These are phyloP conservation scores for Neopestalotiopsis clavispora DNA, from an alignment of 2,329 filamentous ascomycete genomes.

Conservation along the genomic window DNA sequence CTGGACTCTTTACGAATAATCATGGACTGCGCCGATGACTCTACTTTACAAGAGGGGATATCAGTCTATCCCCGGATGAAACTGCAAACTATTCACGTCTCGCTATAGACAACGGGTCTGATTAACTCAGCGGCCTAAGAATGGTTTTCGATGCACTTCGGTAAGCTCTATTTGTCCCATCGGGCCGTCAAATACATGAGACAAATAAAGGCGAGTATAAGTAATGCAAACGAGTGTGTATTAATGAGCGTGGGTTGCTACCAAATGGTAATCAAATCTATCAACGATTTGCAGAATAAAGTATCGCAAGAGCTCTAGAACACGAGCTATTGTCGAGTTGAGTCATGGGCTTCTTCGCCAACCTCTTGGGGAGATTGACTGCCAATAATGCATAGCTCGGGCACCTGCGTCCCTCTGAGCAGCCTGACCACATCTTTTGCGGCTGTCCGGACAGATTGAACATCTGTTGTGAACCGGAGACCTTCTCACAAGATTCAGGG, in stretches of 20 bases:
- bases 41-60: too few relatives aligned
- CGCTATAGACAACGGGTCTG: too few relatives aligned
- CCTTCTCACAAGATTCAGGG: neutral
- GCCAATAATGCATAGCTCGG: neutral
- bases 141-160: too few relatives aligned
- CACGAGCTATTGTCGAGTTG: conserved; percentile 3
- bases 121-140: too few relatives aligned
- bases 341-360: neutral
- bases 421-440: neutral
- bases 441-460: neutral
- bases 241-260: conserved; percentile 25
- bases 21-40: too few relatives aligned
- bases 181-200: too few relatives aligned
- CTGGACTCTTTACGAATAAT: neutral
- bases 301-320: neutral
- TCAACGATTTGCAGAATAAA: conserved; percentile 10
- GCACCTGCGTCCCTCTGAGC: neutral
- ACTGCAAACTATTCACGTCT: too few relatives aligned
- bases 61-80: too few relatives aligned
- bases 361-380: neutral
- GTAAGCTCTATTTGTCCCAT: too few relatives aligned
- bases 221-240: conserved; percentile 30
- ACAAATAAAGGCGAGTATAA: neutral
- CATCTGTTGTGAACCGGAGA: neutral
- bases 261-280: conserved; percentile 18